Percentiles rank a stretch among this genome's conserved stretches.
phyloP scores from a whole-genome alignment of 208 protist species.

The Crithidia mellificae region DNA sequence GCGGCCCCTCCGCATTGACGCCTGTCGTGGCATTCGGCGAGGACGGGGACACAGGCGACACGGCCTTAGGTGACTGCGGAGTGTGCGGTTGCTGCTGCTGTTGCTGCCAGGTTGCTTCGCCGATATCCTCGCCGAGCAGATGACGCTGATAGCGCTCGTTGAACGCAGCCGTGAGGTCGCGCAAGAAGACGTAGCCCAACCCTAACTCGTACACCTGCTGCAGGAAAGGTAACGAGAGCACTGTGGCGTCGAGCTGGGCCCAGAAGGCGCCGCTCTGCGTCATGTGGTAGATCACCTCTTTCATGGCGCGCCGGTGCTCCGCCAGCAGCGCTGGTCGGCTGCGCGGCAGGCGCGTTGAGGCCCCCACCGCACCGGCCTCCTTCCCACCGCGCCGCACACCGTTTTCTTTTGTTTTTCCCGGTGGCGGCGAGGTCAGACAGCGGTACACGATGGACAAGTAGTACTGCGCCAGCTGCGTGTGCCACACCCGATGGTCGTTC shows the following conservation, averaged over 20 bases:
- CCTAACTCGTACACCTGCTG: constrained; percentile 59
- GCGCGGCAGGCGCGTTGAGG: background rate
- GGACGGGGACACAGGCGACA: background rate
- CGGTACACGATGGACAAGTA: constrained; percentile 54
- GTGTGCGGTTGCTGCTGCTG: background rate
- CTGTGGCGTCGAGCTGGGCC: constrained; percentile 50
- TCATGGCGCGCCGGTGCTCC: constrained; percentile 63
- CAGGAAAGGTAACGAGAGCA: constrained; percentile 69
- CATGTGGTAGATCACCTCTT: constrained; percentile 72
- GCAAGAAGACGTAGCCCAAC: constrained; percentile 63
- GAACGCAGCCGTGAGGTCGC: constrained; percentile 70
- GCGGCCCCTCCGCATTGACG: background rate
- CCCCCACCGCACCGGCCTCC: background rate
- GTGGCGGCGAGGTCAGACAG: background rate
- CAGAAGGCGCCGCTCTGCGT: constrained; percentile 33
- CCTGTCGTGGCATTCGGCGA: background rate
- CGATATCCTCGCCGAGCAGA: constrained; percentile 47
- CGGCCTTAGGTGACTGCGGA: background rate
- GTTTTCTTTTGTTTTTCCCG: background rate
- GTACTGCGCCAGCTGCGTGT: constrained; percentile 48
- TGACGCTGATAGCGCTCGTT: constrained; percentile 64
- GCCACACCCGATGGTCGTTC: constrained; percentile 62
- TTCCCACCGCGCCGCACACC: background rate
- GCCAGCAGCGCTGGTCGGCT: constrained; percentile 6
- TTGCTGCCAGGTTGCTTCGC: constrained; percentile 18